Conservation (phyloP, 108 stramenopile genomes). For the Fragilariopsis cylindrus region DNA sequence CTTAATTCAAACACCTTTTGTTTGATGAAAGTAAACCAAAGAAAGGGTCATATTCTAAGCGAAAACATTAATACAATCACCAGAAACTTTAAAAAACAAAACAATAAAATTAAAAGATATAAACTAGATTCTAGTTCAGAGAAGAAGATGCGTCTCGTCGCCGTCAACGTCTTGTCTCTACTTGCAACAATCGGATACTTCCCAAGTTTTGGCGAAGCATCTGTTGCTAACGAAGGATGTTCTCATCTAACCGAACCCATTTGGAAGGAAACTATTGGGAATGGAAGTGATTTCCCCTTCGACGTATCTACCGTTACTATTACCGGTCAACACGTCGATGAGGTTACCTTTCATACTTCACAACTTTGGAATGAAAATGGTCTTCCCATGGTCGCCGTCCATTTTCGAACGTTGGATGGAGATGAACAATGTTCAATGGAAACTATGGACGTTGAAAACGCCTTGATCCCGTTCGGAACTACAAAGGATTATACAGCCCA, state of each 20-base stretch:
- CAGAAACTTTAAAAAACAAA: too few species aligned
- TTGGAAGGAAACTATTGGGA: not conserved
- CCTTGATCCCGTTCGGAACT: not conserved
- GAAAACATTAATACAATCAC: too few species aligned
- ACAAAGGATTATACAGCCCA: not conserved
- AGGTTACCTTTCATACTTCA: not conserved
- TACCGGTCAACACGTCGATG: not conserved
- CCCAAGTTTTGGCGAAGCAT: too few species aligned
- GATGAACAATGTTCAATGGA: too few species aligned
- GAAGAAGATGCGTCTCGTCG: too few species aligned
- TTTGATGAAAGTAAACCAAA: too few species aligned
- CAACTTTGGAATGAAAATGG: slow-evolving; percentile 1
- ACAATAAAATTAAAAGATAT: too few species aligned
- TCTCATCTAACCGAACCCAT: not conserved
- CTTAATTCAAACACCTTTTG: too few species aligned
- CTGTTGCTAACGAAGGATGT: not conserved
- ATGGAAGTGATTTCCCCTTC: not conserved
- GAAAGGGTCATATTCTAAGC: too few species aligned
- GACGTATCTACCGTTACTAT: not conserved
- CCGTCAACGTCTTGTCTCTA: too few species aligned
- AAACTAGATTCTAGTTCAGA: too few species aligned
- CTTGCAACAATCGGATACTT: too few species aligned
- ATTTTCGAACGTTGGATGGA: not conserved
- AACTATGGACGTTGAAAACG: not conserved
- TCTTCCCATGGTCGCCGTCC: not conserved